Conservation (phyloP, 768 basidiomycete genomes). For the Leccinum rimulosum region DNA sequence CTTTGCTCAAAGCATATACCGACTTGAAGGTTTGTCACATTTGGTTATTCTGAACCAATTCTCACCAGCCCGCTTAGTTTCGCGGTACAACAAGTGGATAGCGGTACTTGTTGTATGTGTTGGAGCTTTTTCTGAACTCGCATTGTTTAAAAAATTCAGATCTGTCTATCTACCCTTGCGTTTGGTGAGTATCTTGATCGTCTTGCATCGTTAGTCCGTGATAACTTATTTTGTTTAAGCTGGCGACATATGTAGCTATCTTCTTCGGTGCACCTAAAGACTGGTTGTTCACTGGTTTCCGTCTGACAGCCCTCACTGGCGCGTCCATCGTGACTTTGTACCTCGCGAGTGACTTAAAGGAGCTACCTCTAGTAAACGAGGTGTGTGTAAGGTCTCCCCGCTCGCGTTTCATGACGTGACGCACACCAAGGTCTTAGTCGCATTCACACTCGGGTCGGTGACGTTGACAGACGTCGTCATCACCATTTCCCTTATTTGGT, state of each 20-base stretch:
- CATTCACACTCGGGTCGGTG: constrained; percentile 11
- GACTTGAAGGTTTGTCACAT: background rate
- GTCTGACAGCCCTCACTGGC: constrained; percentile 4
- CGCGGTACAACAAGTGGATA: constrained; percentile 8
- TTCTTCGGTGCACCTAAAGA: background rate
- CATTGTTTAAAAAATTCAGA: background rate
- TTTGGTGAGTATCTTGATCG: constrained; percentile 5
- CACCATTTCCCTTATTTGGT: constrained; percentile 12
- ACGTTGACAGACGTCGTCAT: constrained; percentile 18
- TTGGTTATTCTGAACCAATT: background rate
- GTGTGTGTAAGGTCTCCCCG: background rate
- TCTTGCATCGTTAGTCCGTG: background rate
- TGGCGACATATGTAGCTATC: constrained; percentile 8
- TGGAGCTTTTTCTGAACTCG: background rate
- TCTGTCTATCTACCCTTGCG: constrained; percentile 1
- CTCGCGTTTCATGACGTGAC: background rate
- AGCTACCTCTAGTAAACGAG: constrained; percentile 4
- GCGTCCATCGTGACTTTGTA: background rate
- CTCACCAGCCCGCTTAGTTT: constrained; percentile 7
- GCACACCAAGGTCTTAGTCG: constrained; percentile 5
- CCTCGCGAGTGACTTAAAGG: background rate
- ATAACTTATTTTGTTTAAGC: background rate
- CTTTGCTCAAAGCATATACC: constrained; percentile 12
- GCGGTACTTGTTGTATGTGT: constrained; percentile 6
- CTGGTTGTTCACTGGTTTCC: background rate